These are phyloP conservation scores for Macaranga tanarius DNA, from an alignment of 441 rosid species.

Conservation along the genomic window DNA sequence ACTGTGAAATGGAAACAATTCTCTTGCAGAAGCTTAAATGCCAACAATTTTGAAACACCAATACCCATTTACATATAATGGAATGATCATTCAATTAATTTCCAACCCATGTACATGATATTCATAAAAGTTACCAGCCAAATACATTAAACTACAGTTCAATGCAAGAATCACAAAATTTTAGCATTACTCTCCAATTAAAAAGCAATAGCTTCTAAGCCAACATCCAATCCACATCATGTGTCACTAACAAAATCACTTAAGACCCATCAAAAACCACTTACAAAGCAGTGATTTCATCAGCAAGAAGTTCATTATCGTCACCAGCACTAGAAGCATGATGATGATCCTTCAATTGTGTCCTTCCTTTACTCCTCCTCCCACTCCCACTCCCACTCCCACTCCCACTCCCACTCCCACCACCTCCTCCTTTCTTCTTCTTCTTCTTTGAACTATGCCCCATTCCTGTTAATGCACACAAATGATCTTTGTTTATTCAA, in stretches of 20 bases:
- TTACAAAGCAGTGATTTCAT: conserved; percentile 96
- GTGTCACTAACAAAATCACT: neutral
- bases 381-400: conserved; percentile 37
- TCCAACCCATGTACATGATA: neutral
- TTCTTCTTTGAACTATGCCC: too few relatives aligned
- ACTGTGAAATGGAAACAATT: too few relatives aligned
- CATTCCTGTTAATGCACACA: neutral
- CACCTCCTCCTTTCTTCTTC: too few relatives aligned
- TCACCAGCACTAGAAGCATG: conserved; percentile 49
- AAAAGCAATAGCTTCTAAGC: neutral
- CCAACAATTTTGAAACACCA: neutral
- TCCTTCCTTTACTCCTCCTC: conserved; percentile 66
- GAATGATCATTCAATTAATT: neutral
- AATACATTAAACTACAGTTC: neutral
- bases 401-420: conserved; percentile 51
- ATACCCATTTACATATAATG: neutral
- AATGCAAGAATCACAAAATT: neutral
- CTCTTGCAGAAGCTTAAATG: neutral
- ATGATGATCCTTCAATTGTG: conserved; percentile 66
- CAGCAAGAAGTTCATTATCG: conserved; percentile 80
- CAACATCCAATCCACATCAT: neutral
- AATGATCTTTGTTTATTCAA: neutral
- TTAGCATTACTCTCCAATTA: too few relatives aligned
- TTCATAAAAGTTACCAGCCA: neutral
- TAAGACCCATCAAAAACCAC: conserved; percentile 15